Percentiles rank a stretch among this genome's conserved stretches.
phyloP scores from a whole-genome alignment of 352 stramenopile species.

The Phytophthora sp. region DNA sequence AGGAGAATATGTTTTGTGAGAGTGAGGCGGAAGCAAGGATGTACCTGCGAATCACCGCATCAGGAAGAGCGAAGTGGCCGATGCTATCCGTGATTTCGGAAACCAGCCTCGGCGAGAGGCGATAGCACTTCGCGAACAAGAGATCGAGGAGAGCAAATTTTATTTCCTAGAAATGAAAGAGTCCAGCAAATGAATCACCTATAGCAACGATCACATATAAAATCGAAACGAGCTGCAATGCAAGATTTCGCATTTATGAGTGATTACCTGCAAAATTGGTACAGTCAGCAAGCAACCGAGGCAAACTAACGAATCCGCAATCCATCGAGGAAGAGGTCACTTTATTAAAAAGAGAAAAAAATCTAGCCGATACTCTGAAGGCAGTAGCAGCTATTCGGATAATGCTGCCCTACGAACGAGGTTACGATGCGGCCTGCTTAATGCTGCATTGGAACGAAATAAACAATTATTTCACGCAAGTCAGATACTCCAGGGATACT shows the following conservation, averaged over 20 bases:
- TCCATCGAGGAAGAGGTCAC: background rate
- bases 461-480: background rate
- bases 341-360: background rate
- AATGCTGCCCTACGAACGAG: background rate
- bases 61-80: background rate
- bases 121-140: background rate
- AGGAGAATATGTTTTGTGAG: background rate
- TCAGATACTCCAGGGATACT: no score
- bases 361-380: background rate
- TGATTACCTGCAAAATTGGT: background rate
- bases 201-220: background rate
- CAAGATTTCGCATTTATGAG: background rate
- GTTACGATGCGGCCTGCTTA: background rate
- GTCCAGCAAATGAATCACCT: background rate
- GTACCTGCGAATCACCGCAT: background rate
- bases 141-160: conserved; percentile 2
- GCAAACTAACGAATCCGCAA: background rate
- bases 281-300: background rate
- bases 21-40: no score
- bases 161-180: conserved; percentile 9
- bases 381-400: background rate
- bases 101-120: conserved; percentile 9
- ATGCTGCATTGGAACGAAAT: background rate
- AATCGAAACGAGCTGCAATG: background rate
- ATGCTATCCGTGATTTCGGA: conserved; percentile 13